A percentile compares a stretch with the other conserved stretches of the same genome.
These are phyloP conservation scores for Papiliotrema terrestris DNA, from an alignment of 1,284 basidiomycete genomes.

Conservation along the genomic window DNA sequence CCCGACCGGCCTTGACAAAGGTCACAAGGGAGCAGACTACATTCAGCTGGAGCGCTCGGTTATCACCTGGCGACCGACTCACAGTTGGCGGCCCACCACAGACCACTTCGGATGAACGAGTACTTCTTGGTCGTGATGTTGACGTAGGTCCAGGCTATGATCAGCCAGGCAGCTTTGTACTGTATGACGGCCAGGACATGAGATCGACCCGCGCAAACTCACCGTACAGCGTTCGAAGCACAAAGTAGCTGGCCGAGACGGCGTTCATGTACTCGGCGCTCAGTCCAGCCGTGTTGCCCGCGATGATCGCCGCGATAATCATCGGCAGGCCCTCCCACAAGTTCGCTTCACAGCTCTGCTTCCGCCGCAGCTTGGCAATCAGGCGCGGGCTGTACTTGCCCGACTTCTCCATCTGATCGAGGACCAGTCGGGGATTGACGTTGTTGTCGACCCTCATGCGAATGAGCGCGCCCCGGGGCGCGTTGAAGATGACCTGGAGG, in stretches of 20 bases:
- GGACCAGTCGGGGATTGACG: conserved; percentile 23
- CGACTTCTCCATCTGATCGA: conserved; percentile 26
- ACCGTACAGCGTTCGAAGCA: conserved; percentile 28
- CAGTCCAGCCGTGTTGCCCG: conserved; percentile 35
- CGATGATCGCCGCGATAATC: conserved; percentile 31
- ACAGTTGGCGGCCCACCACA: conserved; percentile 36
- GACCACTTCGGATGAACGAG: conserved; percentile 20
- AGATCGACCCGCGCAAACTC: too few species aligned
- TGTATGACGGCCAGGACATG: background rate
- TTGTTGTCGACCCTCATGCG: conserved; percentile 29
- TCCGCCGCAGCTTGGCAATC: conserved; percentile 27
- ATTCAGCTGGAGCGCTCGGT: background rate
- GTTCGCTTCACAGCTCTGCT: conserved; percentile 36
- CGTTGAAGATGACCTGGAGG: conserved; percentile 26
- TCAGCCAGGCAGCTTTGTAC: background rate
- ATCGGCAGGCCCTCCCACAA: conserved; percentile 30
- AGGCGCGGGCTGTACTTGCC: conserved; percentile 25
- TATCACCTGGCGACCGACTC: conserved; percentile 6
- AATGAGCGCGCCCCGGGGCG: conserved; percentile 17
- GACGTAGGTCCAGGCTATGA: conserved; percentile 31
- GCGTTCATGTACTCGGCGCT: conserved; percentile 31
- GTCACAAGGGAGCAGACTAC: conserved; percentile 28
- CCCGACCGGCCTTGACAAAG: conserved; percentile 26
- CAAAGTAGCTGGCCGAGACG: conserved; percentile 28
- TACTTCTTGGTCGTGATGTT: conserved; percentile 19